Evolutionary conservation across 148 eudicot genomes (phyloP).

Genomic region (Agrostemma githago): DNA sequence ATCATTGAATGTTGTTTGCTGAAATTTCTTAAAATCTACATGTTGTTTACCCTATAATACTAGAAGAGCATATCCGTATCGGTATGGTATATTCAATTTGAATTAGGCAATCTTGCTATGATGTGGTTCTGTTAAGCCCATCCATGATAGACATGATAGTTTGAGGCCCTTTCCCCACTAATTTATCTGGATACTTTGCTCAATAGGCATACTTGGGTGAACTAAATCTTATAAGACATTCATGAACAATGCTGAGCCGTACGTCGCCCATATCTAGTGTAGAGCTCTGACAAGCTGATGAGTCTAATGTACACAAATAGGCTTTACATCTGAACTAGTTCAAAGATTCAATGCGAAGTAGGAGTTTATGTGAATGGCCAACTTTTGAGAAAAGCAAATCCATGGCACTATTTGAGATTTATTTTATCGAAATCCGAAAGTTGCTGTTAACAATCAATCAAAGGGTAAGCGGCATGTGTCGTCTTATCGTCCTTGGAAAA

Average conservation of each 20-base stretch:
- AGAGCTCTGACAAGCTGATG: neutral
- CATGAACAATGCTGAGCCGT: neutral
- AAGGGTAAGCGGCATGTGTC: neutral
- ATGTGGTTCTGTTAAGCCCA: neutral
- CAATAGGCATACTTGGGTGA: neutral
- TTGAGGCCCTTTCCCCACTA: neutral
- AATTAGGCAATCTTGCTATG: neutral
- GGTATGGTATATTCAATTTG: neutral
- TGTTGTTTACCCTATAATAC: too few species aligned
- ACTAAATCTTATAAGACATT: neutral
- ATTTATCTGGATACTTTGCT: neutral
- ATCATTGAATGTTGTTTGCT: neutral
- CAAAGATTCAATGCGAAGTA: neutral
- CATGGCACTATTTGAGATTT: neutral
- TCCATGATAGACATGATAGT: neutral
- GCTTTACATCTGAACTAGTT: neutral
- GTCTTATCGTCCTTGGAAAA: neutral
- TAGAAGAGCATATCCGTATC: neutral
- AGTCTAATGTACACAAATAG: neutral
- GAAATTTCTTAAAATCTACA: neutral
- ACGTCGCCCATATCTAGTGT: neutral
- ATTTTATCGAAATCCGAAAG: neutral
- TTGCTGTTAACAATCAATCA: neutral
- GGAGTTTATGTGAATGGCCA: slow-evolving; percentile 2
- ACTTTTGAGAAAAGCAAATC: neutral